Evolutionary conservation across 768 basidiomycete genomes (phyloP).

Genomic region (Mycena kentingensis): DNA sequence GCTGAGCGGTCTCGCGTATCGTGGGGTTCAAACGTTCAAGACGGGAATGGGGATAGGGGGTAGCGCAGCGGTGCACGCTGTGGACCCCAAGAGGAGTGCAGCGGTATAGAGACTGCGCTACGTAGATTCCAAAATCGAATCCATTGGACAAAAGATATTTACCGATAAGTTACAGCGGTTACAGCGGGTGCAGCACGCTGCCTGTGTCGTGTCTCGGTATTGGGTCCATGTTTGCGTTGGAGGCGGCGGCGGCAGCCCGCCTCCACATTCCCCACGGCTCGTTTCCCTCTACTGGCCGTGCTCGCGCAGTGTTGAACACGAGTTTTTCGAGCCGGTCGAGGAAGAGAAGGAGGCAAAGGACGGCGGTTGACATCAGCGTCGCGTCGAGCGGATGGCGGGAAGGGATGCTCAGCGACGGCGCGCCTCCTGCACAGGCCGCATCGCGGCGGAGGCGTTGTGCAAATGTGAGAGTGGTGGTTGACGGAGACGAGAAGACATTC

Average conservation of each 20-base stretch:
- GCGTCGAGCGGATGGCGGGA: constrained; percentile 33
- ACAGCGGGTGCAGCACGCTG: no score
- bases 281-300: constrained; percentile 49
- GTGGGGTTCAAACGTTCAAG: no score
- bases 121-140: no score
- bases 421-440: constrained; percentile 4
- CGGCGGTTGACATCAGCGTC: constrained; percentile 14
- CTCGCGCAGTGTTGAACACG: constrained; percentile 40
- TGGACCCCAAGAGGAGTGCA: not conserved
- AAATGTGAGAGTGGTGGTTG: constrained; percentile 13
- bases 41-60: no score
- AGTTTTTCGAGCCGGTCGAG: constrained; percentile 40
- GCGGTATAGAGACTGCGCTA: no score
- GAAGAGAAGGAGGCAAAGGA: constrained; percentile 29
- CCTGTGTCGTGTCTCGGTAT: no score
- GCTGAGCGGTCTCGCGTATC: no score
- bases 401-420: constrained; percentile 21
- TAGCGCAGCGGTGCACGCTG: no score
- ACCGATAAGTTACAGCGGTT: no score
- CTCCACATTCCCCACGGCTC: constrained; percentile 62
- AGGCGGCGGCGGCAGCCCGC: constrained; percentile 30
- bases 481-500: constrained; percentile 31
- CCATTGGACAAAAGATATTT: no score
- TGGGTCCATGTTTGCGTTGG: no score
- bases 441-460: constrained; percentile 7